These are phyloP conservation scores for Coemansia sp. DNA, from an alignment of 192 early-diverging fungal genomes.

Conservation along the genomic window DNA sequence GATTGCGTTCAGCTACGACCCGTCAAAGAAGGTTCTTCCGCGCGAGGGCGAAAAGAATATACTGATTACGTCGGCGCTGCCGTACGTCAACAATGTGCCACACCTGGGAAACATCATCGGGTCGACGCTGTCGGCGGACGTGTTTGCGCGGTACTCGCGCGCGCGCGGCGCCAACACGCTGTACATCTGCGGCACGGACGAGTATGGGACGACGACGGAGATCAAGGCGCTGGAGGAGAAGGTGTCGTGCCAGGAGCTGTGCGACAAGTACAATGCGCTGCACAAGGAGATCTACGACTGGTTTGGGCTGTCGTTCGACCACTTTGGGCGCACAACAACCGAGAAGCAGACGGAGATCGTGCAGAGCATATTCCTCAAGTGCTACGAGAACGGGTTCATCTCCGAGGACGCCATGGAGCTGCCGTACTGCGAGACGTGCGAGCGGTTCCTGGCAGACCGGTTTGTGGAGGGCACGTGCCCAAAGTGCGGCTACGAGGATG, in stretches of 20 bases:
- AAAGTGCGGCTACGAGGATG: slow-evolving; percentile 83
- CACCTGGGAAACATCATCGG: slow-evolving; percentile 99
- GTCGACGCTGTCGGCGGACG: slow-evolving; percentile 97
- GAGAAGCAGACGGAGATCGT: slow-evolving; percentile 87
- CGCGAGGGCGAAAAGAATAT: slow-evolving; percentile 68
- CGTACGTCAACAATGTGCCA: slow-evolving; percentile 99
- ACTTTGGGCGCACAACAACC: slow-evolving; percentile 95
- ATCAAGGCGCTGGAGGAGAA: slow-evolving; percentile 96
- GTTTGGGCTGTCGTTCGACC: slow-evolving; percentile 93
- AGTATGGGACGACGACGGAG: slow-evolving; percentile 99
- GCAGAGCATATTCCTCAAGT: slow-evolving; percentile 83
- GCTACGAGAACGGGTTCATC: slow-evolving; percentile 70
- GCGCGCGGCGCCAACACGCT: slow-evolving; percentile 86
- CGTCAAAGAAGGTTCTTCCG: slow-evolving; percentile 33
- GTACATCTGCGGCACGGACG: slow-evolving; percentile 96
- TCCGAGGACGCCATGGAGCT: slow-evolving; percentile 79
- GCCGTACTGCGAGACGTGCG: slow-evolving; percentile 87
- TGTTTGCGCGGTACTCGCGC: slow-evolving; percentile 92
- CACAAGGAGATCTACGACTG: slow-evolving; percentile 91
- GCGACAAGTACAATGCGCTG: slow-evolving; percentile 92
- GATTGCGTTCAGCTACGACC: slow-evolving; percentile 33
- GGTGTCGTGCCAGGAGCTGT: slow-evolving; percentile 84
- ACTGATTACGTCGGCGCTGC: slow-evolving; percentile 93
- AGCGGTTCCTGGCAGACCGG: slow-evolving; percentile 93
- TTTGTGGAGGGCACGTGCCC: slow-evolving; percentile 98